Percentiles rank a stretch among this genome's conserved stretches.
These are phyloP conservation scores for Monosporascus sp. DNA, from an alignment of 2,329 filamentous ascomycete genomes.

Conservation along the genomic window DNA sequence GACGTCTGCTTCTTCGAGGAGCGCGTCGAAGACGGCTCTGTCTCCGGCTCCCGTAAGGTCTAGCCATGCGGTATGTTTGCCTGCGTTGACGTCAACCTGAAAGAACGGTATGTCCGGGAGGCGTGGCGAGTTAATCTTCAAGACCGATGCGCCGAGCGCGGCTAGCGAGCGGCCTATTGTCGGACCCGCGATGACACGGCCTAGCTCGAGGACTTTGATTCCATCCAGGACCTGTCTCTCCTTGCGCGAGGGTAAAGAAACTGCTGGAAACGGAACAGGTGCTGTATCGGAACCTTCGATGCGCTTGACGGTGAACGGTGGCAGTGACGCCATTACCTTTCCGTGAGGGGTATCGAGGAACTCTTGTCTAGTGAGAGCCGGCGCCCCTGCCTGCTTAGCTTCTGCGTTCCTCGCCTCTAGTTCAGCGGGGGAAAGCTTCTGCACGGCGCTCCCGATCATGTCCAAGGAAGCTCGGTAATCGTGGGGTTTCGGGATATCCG, in stretches of 20 bases:
- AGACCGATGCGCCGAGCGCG: slow-evolving; percentile 70
- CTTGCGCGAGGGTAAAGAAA: slow-evolving; percentile 18
- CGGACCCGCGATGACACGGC: slow-evolving; percentile 72
- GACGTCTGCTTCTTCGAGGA: slow-evolving; percentile 59
- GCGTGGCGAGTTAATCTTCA: slow-evolving; percentile 64
- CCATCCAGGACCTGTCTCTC: slow-evolving; percentile 44
- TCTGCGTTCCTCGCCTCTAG: slow-evolving; percentile 53
- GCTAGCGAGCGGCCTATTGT: slow-evolving; percentile 65
- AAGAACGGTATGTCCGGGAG: slow-evolving; percentile 69
- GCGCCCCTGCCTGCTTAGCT: slow-evolving; percentile 54
- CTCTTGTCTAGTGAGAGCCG: slow-evolving; percentile 53
- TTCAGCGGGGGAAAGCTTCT: slow-evolving; percentile 47
- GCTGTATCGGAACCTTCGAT: slow-evolving; percentile 44
- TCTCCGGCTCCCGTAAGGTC: slow-evolving; percentile 54
- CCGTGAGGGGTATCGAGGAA: slow-evolving; percentile 54
- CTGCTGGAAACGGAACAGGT: slow-evolving; percentile 34
- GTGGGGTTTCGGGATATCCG: slow-evolving; percentile 54
- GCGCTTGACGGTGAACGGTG: slow-evolving; percentile 44
- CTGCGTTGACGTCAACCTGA: slow-evolving; percentile 67
- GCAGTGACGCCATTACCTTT: slow-evolving; percentile 31
- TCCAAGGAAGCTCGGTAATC: slow-evolving; percentile 55
- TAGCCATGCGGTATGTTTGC: slow-evolving; percentile 61
- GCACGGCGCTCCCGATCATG: slow-evolving; percentile 54
- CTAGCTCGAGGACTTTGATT: slow-evolving; percentile 69
- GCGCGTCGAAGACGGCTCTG: slow-evolving; percentile 48